phyloP scores from a whole-genome alignment of 768 basidiomycete species.

The Suillus bovinus region DNA sequence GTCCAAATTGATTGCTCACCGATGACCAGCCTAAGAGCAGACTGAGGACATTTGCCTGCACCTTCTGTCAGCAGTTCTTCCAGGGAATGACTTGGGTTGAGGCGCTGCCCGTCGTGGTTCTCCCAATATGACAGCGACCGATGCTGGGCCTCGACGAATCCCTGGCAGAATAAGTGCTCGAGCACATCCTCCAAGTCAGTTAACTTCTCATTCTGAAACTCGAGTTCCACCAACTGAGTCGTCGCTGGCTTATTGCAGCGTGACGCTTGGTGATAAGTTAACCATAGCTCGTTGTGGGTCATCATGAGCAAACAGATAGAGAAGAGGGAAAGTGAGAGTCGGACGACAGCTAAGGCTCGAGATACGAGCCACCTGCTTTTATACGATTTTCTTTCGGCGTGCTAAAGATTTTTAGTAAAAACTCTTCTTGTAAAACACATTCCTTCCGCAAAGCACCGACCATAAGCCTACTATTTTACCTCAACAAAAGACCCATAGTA shows the following conservation, averaged over 20 bases:
- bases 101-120: constrained; percentile 37
- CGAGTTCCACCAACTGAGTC: constrained; percentile 49
- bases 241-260: constrained; percentile 42
- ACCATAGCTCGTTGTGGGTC: constrained; percentile 44
- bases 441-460: constrained; percentile 1
- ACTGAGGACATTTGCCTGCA: constrained; percentile 43
- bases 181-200: constrained; percentile 49
- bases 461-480: background rate
- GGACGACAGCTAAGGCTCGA: background rate
- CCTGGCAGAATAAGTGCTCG: constrained; percentile 45
- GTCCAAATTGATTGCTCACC: constrained; percentile 31
- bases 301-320: constrained; percentile 19
- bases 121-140: constrained; percentile 48
- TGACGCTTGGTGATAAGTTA: constrained; percentile 49
- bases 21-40: constrained; percentile 46
- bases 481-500: too few species aligned
- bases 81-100: constrained; percentile 36
- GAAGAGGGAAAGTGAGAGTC: constrained; percentile 5
- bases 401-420: background rate
- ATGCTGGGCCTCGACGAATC: constrained; percentile 46
- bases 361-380: constrained; percentile 11
- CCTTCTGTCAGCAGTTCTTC: constrained; percentile 40
- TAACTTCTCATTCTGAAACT: constrained; percentile 41
- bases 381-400: constrained; percentile 5
- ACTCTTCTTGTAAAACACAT: background rate